phyloP scores from a whole-genome alignment of 257 asterid species.

The Handroanthus guayacan region DNA sequence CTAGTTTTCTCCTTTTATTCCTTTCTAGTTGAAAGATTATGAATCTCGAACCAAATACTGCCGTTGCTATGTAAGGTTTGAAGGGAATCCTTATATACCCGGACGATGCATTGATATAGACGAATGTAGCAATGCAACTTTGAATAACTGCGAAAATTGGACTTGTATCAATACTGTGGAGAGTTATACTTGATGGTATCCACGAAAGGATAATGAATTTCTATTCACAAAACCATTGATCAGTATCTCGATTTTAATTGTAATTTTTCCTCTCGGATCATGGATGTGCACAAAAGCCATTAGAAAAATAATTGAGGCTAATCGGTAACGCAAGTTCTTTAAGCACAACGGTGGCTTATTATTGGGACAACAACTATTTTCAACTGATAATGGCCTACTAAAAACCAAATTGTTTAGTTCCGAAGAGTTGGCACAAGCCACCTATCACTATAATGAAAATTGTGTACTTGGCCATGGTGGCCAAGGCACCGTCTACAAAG shows the following conservation, averaged over 20 bases:
- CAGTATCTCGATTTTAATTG: conserved; percentile 25
- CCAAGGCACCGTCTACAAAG: too few species aligned
- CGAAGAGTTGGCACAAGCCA: conserved; percentile 42
- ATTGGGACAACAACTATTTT: conserved; percentile 40
- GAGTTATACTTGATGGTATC: background rate
- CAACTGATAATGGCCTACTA: conserved; percentile 32
- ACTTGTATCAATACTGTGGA: conserved; percentile 27
- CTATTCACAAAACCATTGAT: background rate
- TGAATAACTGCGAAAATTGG: background rate
- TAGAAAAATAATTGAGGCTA: conserved; percentile 13
- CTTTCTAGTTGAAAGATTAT: background rate
- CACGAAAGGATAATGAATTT: background rate
- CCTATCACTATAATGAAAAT: conserved; percentile 38
- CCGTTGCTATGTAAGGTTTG: conserved; percentile 1
- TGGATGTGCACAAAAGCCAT: conserved; percentile 26
- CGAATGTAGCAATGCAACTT: conserved; percentile 1
- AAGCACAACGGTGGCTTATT: conserved; percentile 47
- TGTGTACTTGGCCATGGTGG: background rate
- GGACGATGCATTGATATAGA: conserved; percentile 38
- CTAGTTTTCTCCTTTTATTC: background rate
- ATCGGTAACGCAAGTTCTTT: conserved; percentile 31
- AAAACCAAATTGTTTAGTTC: conserved; percentile 33
- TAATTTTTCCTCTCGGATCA: conserved; percentile 7
- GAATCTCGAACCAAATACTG: conserved; percentile 11
- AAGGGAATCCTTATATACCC: conserved; percentile 38